Conservation (phyloP, 768 basidiomycete species). For the Mycena vulgaris region DNA sequence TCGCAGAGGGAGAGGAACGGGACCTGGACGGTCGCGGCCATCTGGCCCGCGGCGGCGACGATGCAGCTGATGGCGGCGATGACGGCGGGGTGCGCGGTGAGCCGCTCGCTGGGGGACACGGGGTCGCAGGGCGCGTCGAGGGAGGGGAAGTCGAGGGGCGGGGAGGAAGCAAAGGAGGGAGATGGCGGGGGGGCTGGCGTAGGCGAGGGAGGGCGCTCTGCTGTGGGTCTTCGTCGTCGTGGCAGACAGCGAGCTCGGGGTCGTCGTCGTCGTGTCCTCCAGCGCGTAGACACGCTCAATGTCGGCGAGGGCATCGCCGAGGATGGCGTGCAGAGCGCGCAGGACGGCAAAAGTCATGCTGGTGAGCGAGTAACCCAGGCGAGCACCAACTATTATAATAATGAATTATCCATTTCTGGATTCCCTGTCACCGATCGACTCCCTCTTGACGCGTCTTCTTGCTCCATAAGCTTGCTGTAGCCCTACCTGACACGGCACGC, state of each 20-base stretch:
- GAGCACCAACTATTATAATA: neutral
- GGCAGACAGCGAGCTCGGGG: neutral
- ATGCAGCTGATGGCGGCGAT: constrained; percentile 74
- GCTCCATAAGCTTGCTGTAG: no score
- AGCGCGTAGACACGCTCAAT: constrained; percentile 72
- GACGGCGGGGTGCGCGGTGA: constrained; percentile 74
- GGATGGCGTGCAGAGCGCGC: constrained; percentile 74
- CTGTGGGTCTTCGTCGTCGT: neutral
- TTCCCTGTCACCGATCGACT: constrained; percentile 19
- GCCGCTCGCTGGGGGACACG: constrained; percentile 64
- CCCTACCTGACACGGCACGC: neutral
- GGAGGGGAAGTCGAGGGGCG: constrained; percentile 69
- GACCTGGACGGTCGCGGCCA: constrained; percentile 73
- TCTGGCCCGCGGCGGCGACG: constrained; percentile 79
- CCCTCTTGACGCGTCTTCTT: constrained; percentile 24
- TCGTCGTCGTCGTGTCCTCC: neutral
- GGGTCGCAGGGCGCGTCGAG: constrained; percentile 65
- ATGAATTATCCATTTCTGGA: neutral
- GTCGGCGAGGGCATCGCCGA: constrained; percentile 78
- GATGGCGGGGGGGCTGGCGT: constrained; percentile 42
- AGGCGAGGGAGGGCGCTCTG: constrained; percentile 20
- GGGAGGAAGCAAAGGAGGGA: constrained; percentile 36
- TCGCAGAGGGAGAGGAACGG: constrained; percentile 84
- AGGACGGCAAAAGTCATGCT: constrained; percentile 76
- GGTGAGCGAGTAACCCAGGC: neutral